Percentiles rank a stretch among this genome's conserved stretches.
phyloP scores from a whole-genome alignment of 2,329 filamentous ascomycete genomes.

The Cladosporium velox region DNA sequence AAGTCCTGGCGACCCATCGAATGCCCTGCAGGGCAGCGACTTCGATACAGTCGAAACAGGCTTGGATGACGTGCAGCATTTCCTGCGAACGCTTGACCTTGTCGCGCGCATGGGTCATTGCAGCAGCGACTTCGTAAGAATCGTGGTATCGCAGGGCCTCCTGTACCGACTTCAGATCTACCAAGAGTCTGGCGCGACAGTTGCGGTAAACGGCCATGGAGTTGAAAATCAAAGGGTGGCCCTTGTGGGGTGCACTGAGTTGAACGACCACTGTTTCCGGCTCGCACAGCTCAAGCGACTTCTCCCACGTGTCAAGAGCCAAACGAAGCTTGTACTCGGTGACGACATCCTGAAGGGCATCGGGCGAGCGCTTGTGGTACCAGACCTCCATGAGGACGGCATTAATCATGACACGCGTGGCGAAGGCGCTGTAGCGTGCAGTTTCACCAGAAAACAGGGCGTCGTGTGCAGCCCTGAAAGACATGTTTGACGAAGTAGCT shows the following conservation, averaged over 20 bases:
- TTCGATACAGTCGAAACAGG: conserved; percentile 97
- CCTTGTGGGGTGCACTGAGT: conserved; percentile 90
- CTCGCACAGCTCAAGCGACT: conserved; percentile 89
- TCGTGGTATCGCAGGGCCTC: conserved; percentile 97
- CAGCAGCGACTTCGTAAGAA: conserved; percentile 92
- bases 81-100: conserved; percentile 92
- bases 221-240: conserved; percentile 95
- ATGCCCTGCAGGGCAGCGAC: conserved; percentile 92
- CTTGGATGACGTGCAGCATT: conserved; percentile 98
- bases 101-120: conserved; percentile 92
- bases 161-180: conserved; percentile 93
- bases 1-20: conserved; percentile 96
- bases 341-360: conserved; percentile 93
- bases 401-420: conserved; percentile 97
- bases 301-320: conserved; percentile 98
- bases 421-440: conserved; percentile 92
- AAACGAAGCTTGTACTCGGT: conserved; percentile 97
- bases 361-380: conserved; percentile 98
- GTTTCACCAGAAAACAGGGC: conserved; percentile 92
- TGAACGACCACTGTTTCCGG: conserved; percentile 85
- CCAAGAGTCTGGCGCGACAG: conserved; percentile 85
- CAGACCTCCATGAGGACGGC: conserved; percentile 97
- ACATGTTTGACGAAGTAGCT: conserved; percentile 69
- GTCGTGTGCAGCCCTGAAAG: conserved; percentile 92
- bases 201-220: conserved; percentile 97